phyloP scores from a whole-genome alignment of 2,329 filamentous ascomycete genomes.

The Alternaria ventricosa region DNA sequence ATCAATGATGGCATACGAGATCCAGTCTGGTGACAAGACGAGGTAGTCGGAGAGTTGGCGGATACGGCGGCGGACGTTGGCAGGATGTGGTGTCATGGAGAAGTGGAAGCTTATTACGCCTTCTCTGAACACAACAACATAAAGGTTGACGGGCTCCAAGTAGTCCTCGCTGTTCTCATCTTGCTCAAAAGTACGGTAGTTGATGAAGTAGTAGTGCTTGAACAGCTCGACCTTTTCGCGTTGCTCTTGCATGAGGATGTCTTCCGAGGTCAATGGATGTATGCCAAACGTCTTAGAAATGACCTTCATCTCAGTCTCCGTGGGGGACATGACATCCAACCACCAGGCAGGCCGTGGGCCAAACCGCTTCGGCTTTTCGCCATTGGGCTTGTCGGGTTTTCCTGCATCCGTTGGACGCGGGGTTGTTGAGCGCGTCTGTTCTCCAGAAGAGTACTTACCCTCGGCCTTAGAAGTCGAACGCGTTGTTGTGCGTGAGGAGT shows the following conservation, averaged over 20 bases:
- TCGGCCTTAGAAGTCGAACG: conserved; percentile 38
- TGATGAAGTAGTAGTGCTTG: conserved; percentile 97
- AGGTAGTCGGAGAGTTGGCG: conserved; percentile 94
- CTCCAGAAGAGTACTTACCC: conserved; percentile 36
- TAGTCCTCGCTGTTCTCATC: conserved; percentile 88
- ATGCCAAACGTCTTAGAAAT: conserved; percentile 93
- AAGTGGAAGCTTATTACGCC: conserved; percentile 97
- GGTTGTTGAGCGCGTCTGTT: conserved; percentile 57
- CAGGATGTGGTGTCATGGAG: conserved; percentile 92
- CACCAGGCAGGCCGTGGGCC: conserved; percentile 94
- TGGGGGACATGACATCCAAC: conserved; percentile 90
- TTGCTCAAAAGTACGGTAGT: conserved; percentile 97
- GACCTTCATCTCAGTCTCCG: conserved; percentile 93
- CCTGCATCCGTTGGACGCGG: conserved; percentile 55
- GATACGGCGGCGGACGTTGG: conserved; percentile 92
- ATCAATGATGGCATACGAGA: conserved; percentile 96
- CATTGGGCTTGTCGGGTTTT: conserved; percentile 25
- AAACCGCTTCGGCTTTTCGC: conserved; percentile 51
- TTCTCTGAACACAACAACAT: conserved; percentile 94
- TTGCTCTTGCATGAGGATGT: conserved; percentile 96
- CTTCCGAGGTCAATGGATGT: conserved; percentile 91
- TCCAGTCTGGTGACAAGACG: conserved; percentile 94
- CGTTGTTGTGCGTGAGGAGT: conserved; percentile 33
- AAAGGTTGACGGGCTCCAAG: conserved; percentile 95
- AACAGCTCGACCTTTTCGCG: conserved; percentile 98